Evolutionary conservation across 148 eudicot genomes (phyloP).

Genomic region (Vaccinium macrocarpon): DNA sequence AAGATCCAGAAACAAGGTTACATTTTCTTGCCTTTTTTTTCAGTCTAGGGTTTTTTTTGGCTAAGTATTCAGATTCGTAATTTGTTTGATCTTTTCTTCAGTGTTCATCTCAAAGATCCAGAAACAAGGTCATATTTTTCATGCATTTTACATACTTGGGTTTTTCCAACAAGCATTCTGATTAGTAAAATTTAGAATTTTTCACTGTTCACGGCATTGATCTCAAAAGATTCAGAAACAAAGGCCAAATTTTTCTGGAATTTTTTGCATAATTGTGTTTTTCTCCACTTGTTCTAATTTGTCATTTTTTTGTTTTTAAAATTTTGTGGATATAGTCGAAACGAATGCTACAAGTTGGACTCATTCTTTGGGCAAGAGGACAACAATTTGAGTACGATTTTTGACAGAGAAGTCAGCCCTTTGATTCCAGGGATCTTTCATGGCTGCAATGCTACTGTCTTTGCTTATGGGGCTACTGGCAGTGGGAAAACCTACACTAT

Average conservation of each 20-base stretch:
- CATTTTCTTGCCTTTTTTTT: background rate
- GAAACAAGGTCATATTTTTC: background rate
- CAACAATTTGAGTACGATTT: constrained; percentile 52
- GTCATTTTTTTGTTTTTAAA: background rate
- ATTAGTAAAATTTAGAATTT: background rate
- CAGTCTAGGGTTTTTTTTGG: background rate
- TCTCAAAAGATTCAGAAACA: background rate
- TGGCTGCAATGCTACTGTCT: constrained; percentile 81
- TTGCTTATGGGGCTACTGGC: constrained; percentile 95
- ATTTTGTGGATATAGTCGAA: too few species aligned
- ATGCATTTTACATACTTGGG: background rate
- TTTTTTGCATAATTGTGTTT: background rate
- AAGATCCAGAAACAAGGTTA: constrained; percentile 70
- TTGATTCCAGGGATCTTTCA: constrained; percentile 60
- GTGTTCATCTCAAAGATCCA: background rate
- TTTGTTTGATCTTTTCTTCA: background rate
- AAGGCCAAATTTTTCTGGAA: background rate
- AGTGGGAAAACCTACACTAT: constrained; percentile 94
- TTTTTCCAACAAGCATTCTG: background rate
- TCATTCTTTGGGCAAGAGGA: constrained; percentile 66
- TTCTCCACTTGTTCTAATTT: background rate
- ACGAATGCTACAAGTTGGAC: constrained; percentile 77
- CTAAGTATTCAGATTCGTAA: background rate
- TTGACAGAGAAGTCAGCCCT: constrained; percentile 71
- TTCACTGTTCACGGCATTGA: background rate